Percentiles rank a stretch among this genome's conserved stretches.
These are phyloP conservation scores for Psilocybe cyanescens DNA, from an alignment of 768 basidiomycete species.

Conservation along the genomic window DNA sequence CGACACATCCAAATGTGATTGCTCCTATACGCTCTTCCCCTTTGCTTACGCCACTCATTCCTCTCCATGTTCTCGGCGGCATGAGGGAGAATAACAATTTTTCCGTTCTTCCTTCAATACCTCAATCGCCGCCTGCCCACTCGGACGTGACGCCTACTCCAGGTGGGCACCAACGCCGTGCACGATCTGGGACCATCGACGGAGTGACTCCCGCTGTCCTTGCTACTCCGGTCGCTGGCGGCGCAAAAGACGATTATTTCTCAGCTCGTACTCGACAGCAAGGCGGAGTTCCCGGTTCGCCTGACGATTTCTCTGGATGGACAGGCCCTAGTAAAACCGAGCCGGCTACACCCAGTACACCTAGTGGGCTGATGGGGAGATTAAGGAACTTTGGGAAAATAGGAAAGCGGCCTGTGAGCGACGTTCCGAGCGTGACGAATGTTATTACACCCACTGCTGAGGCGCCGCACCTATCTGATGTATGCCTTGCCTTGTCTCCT, in stretches of 20 bases:
- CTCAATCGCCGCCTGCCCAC: slow-evolving; percentile 47
- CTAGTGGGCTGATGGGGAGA: slow-evolving; percentile 77
- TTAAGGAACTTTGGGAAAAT: slow-evolving; percentile 71
- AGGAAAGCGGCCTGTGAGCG: slow-evolving; percentile 41
- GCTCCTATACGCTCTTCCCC: slow-evolving; percentile 53
- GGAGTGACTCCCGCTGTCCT: slow-evolving; percentile 8
- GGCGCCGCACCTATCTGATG: slow-evolving; percentile 29
- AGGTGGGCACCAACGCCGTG: slow-evolving; percentile 26
- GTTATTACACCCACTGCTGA: slow-evolving; percentile 29
- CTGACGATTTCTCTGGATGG: slow-evolving; percentile 59
- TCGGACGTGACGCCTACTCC: slow-evolving; percentile 30
- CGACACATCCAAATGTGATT: slow-evolving; percentile 53
- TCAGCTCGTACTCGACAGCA: slow-evolving; percentile 44
- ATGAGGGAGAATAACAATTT: slow-evolving; percentile 25
- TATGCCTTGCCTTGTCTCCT: slow-evolving; percentile 18
- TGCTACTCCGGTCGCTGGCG: background rate
- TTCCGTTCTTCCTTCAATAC: slow-evolving; percentile 37
- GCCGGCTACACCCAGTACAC: slow-evolving; percentile 51
- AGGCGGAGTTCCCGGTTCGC: slow-evolving; percentile 35
- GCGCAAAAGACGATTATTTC: slow-evolving; percentile 55
- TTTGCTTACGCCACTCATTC: slow-evolving; percentile 63
- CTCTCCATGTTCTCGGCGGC: slow-evolving; percentile 33
- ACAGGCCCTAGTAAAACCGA: slow-evolving; percentile 34
- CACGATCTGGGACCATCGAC: slow-evolving; percentile 51
- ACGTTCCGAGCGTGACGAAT: slow-evolving; percentile 31